These are phyloP conservation scores for Sphagnum fallax DNA, from an alignment of 228 moss, liverwort and hornwort genomes.

Conservation along the genomic window DNA sequence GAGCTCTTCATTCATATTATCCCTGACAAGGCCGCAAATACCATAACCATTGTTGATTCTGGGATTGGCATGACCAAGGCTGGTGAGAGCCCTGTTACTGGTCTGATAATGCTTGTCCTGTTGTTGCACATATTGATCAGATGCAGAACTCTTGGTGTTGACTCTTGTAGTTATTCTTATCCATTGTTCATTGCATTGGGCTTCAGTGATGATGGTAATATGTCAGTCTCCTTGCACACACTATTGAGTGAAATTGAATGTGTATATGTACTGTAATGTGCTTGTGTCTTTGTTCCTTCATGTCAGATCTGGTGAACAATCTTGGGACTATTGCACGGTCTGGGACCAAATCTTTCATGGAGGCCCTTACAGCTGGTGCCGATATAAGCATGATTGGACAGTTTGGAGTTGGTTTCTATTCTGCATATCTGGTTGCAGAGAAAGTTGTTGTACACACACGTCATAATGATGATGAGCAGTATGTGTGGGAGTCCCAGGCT, in stretches of 20 bases:
- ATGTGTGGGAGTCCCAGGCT: constrained; percentile 90
- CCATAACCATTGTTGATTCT: constrained; percentile 60
- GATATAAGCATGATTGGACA: constrained; percentile 95
- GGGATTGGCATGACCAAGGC: constrained; percentile 92
- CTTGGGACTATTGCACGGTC: constrained; percentile 83
- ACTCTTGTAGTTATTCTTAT: too few species aligned
- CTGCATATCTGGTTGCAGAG: constrained; percentile 76
- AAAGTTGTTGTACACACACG: constrained; percentile 68
- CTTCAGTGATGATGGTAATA: too few species aligned
- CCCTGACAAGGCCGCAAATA: constrained; percentile 63
- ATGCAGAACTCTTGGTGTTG: too few species aligned
- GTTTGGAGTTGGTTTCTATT: constrained; percentile 88
- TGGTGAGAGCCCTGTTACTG: neutral
- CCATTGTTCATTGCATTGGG: too few species aligned
- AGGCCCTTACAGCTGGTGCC: constrained; percentile 72
- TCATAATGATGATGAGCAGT: constrained; percentile 90
- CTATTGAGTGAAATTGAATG: too few species aligned
- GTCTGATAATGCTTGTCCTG: too few species aligned
- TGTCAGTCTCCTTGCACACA: too few species aligned
- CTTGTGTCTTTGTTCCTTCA: neutral
- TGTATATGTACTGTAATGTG: too few species aligned
- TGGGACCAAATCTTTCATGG: constrained; percentile 89
- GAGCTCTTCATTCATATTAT: constrained; percentile 79
- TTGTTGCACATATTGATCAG: too few species aligned
- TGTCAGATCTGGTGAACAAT: constrained; percentile 66